These are phyloP conservation scores for Psilocybe azurescens DNA, from an alignment of 768 basidiomycete species.

Conservation along the genomic window DNA sequence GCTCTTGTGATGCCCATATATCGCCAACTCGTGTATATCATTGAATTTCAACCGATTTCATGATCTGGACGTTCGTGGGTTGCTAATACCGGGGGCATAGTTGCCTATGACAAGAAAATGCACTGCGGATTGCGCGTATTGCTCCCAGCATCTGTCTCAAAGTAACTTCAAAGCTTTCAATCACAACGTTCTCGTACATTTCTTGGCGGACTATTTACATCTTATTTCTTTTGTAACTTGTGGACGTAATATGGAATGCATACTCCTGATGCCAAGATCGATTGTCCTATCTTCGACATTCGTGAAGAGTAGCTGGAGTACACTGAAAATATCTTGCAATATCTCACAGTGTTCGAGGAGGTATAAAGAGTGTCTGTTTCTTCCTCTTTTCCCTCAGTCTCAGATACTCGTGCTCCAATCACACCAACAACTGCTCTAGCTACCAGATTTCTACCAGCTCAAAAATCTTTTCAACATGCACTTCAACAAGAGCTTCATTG, in stretches of 20 bases:
- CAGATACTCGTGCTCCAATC: constrained; percentile 7
- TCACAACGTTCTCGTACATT: neutral
- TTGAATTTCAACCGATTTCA: neutral
- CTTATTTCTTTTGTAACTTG: constrained; percentile 9
- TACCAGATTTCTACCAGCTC: neutral
- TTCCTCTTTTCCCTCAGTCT: constrained; percentile 15
- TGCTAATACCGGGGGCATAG: neutral
- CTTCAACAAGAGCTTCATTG: constrained; percentile 39
- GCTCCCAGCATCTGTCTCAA: constrained; percentile 1
- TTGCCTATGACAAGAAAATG: neutral
- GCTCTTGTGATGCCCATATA: neutral
- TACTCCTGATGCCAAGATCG: constrained; percentile 21
- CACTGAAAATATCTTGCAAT: constrained; percentile 4
- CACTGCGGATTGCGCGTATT: constrained; percentile 1
- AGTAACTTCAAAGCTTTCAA: neutral
- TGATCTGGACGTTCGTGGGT: neutral
- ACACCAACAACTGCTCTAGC: neutral
- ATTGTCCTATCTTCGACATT: neutral
- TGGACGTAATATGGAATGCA: constrained; percentile 7
- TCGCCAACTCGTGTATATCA: neutral
- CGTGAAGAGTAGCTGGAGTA: neutral
- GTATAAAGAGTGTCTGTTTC: constrained; percentile 20
- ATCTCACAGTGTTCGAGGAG: neutral
- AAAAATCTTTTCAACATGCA: constrained; percentile 30
- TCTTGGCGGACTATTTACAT: constrained; percentile 27